phyloP scores from a whole-genome alignment of 768 basidiomycete species.

The Tylopilus plumbeoviolaceoides region DNA sequence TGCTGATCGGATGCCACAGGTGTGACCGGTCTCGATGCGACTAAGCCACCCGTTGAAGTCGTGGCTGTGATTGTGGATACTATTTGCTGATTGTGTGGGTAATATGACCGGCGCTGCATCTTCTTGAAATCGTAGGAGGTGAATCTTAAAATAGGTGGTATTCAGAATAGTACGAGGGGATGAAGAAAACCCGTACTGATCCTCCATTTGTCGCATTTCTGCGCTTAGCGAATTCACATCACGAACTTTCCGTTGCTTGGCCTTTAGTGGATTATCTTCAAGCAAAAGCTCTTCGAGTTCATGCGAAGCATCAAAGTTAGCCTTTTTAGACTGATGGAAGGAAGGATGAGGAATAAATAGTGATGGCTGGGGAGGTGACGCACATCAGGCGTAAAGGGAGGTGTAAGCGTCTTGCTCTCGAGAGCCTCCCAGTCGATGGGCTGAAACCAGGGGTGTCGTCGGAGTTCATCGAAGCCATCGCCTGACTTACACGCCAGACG shows the following conservation, averaged over 20 bases:
- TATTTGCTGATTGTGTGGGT: slow-evolving; percentile 73
- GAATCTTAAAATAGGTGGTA: slow-evolving; percentile 50
- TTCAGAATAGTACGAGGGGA: neutral
- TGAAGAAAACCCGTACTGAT: slow-evolving; percentile 62
- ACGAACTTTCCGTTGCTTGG: slow-evolving; percentile 87
- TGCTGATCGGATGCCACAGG: slow-evolving; percentile 48
- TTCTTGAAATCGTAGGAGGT: slow-evolving; percentile 89
- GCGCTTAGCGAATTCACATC: slow-evolving; percentile 75
- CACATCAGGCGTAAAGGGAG: slow-evolving; percentile 91
- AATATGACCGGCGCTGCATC: slow-evolving; percentile 89
- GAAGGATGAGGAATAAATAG: slow-evolving; percentile 1
- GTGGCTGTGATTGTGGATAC: slow-evolving; percentile 65
- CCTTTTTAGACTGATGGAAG: slow-evolving; percentile 80
- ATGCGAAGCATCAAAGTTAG: slow-evolving; percentile 98
- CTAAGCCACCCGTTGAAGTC: slow-evolving; percentile 65
- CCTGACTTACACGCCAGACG: slow-evolving; percentile 82
- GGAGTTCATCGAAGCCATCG: slow-evolving; percentile 77
- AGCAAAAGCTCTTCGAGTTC: slow-evolving; percentile 93
- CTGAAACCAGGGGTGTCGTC: slow-evolving; percentile 81
- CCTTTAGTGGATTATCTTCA: slow-evolving; percentile 96
- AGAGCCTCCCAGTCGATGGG: slow-evolving; percentile 87
- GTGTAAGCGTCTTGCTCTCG: slow-evolving; percentile 65
- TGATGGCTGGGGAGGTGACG: slow-evolving; percentile 23
- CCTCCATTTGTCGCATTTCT: slow-evolving; percentile 98
- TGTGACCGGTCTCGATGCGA: slow-evolving; percentile 71